Conservation (phyloP, 306 rosid species). For the Acacia melanoxylon region DNA sequence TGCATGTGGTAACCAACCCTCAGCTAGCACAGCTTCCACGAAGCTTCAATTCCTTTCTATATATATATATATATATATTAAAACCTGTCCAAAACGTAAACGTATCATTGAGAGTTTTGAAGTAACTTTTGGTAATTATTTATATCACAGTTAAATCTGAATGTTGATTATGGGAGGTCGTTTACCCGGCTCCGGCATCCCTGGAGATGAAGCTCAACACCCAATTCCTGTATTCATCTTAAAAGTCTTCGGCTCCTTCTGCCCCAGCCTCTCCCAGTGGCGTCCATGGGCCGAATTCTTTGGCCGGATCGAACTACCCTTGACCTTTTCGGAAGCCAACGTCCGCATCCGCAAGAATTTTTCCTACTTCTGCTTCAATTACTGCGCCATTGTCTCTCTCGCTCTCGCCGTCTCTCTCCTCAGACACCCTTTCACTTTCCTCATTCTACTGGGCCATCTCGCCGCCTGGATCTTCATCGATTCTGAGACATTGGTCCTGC, state of each 20-base stretch:
- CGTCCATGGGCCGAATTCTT: slow-evolving; percentile 86
- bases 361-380: slow-evolving; percentile 84
- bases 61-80: no score
- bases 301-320: slow-evolving; percentile 77
- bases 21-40: slow-evolving; percentile 34
- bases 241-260: slow-evolving; percentile 53
- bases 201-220: no score
- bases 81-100: neutral
- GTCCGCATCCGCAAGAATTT: slow-evolving; percentile 84
- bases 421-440: slow-evolving; percentile 65
- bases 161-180: no score
- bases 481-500: slow-evolving; percentile 61
- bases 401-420: slow-evolving; percentile 70
- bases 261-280: slow-evolving; percentile 74
- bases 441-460: slow-evolving; percentile 64
- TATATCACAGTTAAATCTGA: no score
- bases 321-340: slow-evolving; percentile 74
- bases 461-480: slow-evolving; percentile 69
- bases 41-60: slow-evolving; percentile 49
- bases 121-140: no score
- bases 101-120: neutral
- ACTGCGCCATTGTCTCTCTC: slow-evolving; percentile 50
- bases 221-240: no score
- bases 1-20: neutral
- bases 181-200: no score